Conservation (phyloP, 1,284 basidiomycete species). For the Trichosporon ovoides region DNA sequence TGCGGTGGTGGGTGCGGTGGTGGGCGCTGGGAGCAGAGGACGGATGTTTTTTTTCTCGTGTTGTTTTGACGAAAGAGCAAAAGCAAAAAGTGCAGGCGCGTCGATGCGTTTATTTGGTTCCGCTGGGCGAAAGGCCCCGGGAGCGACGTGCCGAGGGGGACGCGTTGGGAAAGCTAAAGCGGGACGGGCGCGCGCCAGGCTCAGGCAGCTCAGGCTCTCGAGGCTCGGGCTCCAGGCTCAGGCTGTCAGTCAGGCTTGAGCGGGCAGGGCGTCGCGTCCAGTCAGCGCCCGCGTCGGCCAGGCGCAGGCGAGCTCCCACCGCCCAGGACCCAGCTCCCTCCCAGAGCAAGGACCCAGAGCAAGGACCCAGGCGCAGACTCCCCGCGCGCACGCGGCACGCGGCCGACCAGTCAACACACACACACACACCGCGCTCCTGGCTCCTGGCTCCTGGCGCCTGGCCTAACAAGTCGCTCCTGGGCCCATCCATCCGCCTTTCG, state of each 20-base stretch:
- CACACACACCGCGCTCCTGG: too few species aligned
- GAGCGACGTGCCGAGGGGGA: background rate
- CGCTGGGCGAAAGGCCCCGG: constrained; percentile 2
- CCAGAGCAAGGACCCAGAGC: too few species aligned
- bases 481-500: background rate
- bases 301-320: too few species aligned
- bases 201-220: background rate
- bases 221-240: background rate
- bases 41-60: background rate
- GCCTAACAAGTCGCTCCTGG: constrained; percentile 1
- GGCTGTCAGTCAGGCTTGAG: too few species aligned
- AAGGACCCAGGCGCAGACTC: background rate
- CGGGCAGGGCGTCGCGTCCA: constrained; percentile 4
- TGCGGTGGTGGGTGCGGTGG: too few species aligned
- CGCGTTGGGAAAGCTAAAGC: background rate
- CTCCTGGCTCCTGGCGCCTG: background rate
- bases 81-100: too few species aligned
- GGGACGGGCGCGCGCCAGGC: background rate
- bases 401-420: background rate
- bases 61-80: background rate
- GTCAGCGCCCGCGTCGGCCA: background rate
- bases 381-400: background rate
- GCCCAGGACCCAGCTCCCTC: too few species aligned
- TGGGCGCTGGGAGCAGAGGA: too few species aligned
- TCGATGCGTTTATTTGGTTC: constrained; percentile 3